Base-by-base conservation (phyloP, 177 flowering plant species). In the Vitis hybrid region DNA sequence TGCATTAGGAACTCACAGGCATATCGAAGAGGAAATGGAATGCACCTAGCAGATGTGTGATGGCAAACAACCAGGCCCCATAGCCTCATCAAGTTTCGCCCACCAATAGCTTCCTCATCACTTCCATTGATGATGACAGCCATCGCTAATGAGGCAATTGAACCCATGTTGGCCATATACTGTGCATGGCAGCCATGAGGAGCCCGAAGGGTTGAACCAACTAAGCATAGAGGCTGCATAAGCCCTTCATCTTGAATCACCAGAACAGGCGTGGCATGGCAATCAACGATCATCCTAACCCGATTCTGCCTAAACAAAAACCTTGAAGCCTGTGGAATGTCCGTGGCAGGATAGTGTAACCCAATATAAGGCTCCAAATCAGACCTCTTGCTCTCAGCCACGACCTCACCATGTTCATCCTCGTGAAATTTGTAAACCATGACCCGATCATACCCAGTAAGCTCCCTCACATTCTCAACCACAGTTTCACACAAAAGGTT, bases 371-470 rank as follows among this genome's bases (percentile, higher is more conserved):
- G 97, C 72, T 93, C 99, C 71, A 95, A 84, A 64, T 92, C 97
- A 3, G 80, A 58, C 74, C 91, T 77, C 77, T 83, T 90, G 71
- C 92, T 84, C 84, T 95, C 97, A 1, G 99, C 91, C 71, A 93
- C 90, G 68, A 95, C 98, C 84, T 95, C 99, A 47, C 99, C 99
- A 75, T 95, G 98, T 79, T 92, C 99, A 75, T 95, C 99, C 68
- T 95, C 99, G 69, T 95, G 99, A 78, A 95, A 95, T 78, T 90
- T 91, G 66, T 92, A 95, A 55, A 93, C 99, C 99, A 95, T 95
- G 17, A 95, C 98, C 67, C 98, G 66, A 54, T 95, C 98, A 73
- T 93, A 95, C 14, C 99, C 94, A 0, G 97, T 95, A 22, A 95
- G 88, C 78, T 95, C 92, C 74, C 93, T 83, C 64, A 95, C 96